Conservation (phyloP, 2,329 filamentous ascomycete species). For the Trichoderma sp. region DNA sequence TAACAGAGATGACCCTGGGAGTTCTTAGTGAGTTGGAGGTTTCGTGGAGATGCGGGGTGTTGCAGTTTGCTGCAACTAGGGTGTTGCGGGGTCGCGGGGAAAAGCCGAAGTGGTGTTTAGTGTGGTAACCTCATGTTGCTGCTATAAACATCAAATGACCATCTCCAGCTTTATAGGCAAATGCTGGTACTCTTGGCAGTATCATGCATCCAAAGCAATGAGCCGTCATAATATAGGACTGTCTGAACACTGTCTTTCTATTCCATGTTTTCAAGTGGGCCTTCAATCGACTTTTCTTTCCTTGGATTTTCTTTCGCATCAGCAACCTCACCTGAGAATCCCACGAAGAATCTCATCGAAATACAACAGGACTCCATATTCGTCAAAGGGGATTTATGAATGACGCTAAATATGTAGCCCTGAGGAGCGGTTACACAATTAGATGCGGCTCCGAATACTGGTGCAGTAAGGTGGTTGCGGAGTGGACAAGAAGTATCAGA, state of each 20-base stretch:
- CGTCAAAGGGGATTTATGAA: conserved; percentile 50
- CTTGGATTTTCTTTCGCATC: no score
- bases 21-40: neutral
- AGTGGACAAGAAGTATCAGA: neutral
- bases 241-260: no score
- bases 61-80: neutral
- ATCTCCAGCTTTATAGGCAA: neutral
- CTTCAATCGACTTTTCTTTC: no score
- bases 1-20: neutral
- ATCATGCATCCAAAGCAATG: neutral
- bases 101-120: neutral
- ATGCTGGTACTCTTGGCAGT: no score
- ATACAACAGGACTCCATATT: conserved; percentile 57
- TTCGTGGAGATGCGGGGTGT: conserved; percentile 18
- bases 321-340: conserved; percentile 37
- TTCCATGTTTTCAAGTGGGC: no score
- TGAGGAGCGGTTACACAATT: conserved; percentile 33
- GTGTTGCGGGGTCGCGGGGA: conserved; percentile 2
- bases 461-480: neutral
- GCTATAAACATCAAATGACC: neutral
- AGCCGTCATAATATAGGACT: no score
- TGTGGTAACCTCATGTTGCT: neutral
- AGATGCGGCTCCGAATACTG: neutral
- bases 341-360: conserved; percentile 69
- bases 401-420: conserved; percentile 46